Base-by-base conservation (phyloP, 805 yeast species). In the Hanseniaspora singularis region DNA sequence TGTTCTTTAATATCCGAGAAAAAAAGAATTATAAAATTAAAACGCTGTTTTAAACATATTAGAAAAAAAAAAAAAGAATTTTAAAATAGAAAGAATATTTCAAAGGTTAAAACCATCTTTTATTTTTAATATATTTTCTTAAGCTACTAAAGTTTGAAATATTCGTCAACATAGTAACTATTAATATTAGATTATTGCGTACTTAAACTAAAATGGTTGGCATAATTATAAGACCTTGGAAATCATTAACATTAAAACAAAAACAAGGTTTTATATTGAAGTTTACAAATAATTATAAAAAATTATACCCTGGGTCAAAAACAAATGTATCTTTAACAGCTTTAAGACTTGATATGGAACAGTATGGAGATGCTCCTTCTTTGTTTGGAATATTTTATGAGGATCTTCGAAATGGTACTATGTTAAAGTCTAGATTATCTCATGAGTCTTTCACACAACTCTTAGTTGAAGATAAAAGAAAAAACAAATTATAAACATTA, bases 341-440 rank as follows among this genome's bases (percentile, higher is more conserved):
- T 11, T 43, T 61, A 38, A 49, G 54, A 9, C 30, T 52, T 11
- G 57, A 54, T 12, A 52, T 55, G 54, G 54, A 54, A 16, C 46
- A 50, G 24, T 54, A 46, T 40, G 45, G 50, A 14, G 64, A 61
- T 39, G 55, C 63, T 2, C 64, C 64, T 0, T 51, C 59, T 28
- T 56, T 61, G 4, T 61, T 61, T 49, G 61, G 62, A 10, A 54
- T 61, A 11, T 60, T 61, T 34, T 61, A 61, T 49, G 55, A 60
- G 47, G 64, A 61, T 39, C 56, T 61, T 10, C 54, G 57, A 53
- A 47, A 47, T 2, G 34, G 24, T 11, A 46, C 22, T 19, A 32
- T 33, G 26, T 4, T n/a, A 2, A 27, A 40, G 18, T 40, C 45
- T 23, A 40, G 50, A 19, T 31, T 46, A 1, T 46, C 50, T 2